Evolutionary conservation across 139 green algal species (phyloP).

Genomic region (Ettlia oleoabundans): DNA sequence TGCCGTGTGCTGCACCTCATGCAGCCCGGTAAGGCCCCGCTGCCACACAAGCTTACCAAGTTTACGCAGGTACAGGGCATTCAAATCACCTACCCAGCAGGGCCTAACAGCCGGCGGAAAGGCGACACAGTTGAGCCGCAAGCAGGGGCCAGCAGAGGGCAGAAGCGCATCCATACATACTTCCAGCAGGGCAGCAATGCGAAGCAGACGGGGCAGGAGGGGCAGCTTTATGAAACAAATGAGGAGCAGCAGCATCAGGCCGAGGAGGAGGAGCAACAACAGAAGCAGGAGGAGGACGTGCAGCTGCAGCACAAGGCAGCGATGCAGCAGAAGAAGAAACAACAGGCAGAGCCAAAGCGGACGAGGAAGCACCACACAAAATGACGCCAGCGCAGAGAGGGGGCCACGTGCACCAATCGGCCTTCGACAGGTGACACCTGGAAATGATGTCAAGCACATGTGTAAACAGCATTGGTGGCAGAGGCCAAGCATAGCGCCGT

Average conservation of each 20-base stretch:
- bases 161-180: neutral
- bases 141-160: neutral
- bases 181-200: neutral
- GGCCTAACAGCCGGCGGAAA: neutral
- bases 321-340: neutral
- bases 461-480: too few species aligned
- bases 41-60: slow-evolving; percentile 32
- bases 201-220: neutral
- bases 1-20: slow-evolving; percentile 29
- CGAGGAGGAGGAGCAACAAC: neutral
- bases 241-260: neutral
- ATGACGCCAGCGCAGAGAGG: too few species aligned
- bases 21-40: neutral
- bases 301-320: neutral
- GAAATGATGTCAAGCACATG: too few species aligned
- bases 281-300: neutral
- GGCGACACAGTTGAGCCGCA: neutral
- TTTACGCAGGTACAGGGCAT: slow-evolving; percentile 24
- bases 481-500: too few species aligned
- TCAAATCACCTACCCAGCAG: slow-evolving; percentile 10
- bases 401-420: too few species aligned
- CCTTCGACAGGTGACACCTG: too few species aligned
- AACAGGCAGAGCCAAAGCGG: neutral
- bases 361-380: too few species aligned
- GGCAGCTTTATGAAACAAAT: neutral